These are phyloP conservation scores for Ophiostoma perfectum DNA, from an alignment of 2,329 filamentous ascomycete genomes.

Conservation along the genomic window DNA sequence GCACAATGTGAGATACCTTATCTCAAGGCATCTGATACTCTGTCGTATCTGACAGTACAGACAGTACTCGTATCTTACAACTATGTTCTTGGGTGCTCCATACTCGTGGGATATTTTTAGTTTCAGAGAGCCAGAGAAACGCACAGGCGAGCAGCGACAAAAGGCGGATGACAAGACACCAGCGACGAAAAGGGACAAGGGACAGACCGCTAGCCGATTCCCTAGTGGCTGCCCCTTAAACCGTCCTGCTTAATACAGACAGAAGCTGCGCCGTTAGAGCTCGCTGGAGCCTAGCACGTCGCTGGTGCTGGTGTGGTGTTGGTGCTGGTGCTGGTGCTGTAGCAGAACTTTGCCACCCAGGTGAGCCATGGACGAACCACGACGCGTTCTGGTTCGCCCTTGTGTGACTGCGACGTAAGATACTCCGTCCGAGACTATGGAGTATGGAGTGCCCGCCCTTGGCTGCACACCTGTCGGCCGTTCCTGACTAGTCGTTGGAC, in stretches of 20 bases:
- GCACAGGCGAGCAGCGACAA: not conserved
- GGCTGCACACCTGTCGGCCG: constrained; percentile 1
- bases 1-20: too few species aligned
- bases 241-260: constrained; percentile 11
- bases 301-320: not conserved
- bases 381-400: constrained; percentile 11
- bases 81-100: not conserved
- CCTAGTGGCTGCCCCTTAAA: constrained; percentile 6
- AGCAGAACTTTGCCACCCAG: not conserved
- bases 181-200: constrained; percentile 7
- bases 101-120: not conserved
- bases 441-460: not conserved
- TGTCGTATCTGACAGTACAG: too few species aligned
- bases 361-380: not conserved
- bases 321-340: not conserved
- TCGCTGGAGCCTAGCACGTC: not conserved
- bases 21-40: too few species aligned
- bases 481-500: constrained; percentile 11
- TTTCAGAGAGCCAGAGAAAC: too few species aligned
- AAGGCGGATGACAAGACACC: not conserved
- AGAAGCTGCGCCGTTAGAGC: constrained; percentile 7
- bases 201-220: constrained; percentile 4
- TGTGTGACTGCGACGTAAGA: not conserved
- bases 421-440: not conserved
- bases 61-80: too few species aligned